phyloP scores from a whole-genome alignment of 108 stramenopile species.

The Skeletonema marinoi region DNA sequence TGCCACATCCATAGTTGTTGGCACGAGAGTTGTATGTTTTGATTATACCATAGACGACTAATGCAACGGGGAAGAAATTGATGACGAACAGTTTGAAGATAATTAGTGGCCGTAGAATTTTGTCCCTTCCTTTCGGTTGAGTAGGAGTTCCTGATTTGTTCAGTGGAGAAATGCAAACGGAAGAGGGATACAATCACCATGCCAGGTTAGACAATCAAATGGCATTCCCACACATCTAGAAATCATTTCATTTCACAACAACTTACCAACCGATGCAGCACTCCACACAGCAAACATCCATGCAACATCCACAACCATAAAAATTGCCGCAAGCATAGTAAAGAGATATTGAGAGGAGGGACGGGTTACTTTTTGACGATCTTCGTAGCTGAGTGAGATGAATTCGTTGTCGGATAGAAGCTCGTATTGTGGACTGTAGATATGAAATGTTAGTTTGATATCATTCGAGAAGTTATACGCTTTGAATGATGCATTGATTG shows the following conservation, averaged over 20 bases:
- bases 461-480: not conserved
- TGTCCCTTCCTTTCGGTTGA: slow-evolving; percentile 4
- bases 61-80: slow-evolving; percentile 20
- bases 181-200: no score
- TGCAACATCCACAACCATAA: not conserved
- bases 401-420: not conserved
- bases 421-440: not conserved
- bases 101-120: not conserved
- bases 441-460: no score
- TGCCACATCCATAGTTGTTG: slow-evolving; percentile 39
- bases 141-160: slow-evolving; percentile 4
- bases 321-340: not conserved
- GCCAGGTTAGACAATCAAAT: no score
- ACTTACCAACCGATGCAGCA: not conserved
- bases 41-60: slow-evolving; percentile 4
- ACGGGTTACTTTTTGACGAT: not conserved
- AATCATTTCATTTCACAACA: no score
- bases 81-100: slow-evolving; percentile 3
- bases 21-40: not conserved
- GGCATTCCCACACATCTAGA: no score
- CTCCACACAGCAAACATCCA: slow-evolving; percentile 12
- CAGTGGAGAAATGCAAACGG: no score
- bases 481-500: not conserved
- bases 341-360: not conserved
- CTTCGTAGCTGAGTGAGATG: not conserved